Conservation (phyloP, 345 rosid genomes). For the Camelina hispida region DNA sequence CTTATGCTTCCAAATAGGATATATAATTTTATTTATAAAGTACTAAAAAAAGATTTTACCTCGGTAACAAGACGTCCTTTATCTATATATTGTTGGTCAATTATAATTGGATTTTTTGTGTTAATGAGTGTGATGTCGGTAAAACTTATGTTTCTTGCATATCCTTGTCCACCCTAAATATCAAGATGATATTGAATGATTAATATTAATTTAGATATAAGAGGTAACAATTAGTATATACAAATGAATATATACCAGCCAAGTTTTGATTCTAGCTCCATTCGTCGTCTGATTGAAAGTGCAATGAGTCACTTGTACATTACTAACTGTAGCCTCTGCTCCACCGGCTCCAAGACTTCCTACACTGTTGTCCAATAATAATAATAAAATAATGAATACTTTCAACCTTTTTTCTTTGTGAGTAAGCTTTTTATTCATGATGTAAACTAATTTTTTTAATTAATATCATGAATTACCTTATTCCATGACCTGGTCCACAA, state of each 20-base stretch:
- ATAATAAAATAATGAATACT: background rate
- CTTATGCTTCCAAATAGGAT: background rate
- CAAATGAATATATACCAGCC: conserved; percentile 17
- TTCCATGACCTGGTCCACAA: conserved; percentile 47
- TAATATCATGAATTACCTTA: conserved; percentile 31
- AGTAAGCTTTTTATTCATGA: background rate
- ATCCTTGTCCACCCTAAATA: conserved; percentile 39
- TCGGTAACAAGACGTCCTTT: background rate
- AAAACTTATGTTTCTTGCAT: conserved; percentile 34
- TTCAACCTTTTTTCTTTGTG: background rate
- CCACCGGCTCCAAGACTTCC: conserved; percentile 38
- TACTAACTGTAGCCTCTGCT: conserved; percentile 16
- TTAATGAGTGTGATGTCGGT: conserved; percentile 35
- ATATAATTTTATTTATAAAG: background rate
- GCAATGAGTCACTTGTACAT: conserved; percentile 32
- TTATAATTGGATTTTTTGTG: conserved; percentile 39
- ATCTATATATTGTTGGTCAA: conserved; percentile 32
- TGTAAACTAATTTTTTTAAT: background rate
- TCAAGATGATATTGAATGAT: background rate
- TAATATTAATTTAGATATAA: background rate
- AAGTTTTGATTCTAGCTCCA: conserved; percentile 46
- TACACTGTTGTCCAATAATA: conserved; percentile 25
- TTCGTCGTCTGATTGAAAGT: conserved; percentile 32
- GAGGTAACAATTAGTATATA: background rate
- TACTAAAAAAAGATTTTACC: background rate